Percentiles rank a stretch among this genome's conserved stretches.
Conservation (phyloP, 2,329 filamentous ascomycete species). For the Pseudogymnoascus sp. region DNA sequence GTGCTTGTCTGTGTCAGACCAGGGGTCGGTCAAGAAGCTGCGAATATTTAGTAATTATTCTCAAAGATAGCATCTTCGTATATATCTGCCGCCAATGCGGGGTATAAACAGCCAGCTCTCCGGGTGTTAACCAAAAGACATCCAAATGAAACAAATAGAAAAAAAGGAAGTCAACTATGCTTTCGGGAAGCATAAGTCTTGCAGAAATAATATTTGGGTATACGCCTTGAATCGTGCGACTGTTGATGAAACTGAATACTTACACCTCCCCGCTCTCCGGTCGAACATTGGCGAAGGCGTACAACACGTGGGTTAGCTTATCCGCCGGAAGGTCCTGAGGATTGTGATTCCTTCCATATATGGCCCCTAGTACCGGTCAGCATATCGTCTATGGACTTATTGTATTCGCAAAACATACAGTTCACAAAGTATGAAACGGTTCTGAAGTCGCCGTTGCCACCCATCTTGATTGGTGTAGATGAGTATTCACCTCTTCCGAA, state of each 20-base stretch:
- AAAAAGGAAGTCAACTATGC: not conserved
- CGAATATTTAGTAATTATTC: constrained; percentile 6
- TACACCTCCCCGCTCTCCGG: constrained; percentile 74
- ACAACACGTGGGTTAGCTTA: constrained; percentile 81
- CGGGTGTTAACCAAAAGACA: not conserved
- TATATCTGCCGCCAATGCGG: not conserved
- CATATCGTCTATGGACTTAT: not conserved
- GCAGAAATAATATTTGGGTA: no score
- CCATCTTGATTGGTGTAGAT: constrained; percentile 20
- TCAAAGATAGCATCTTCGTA: not conserved
- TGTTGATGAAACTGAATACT: constrained; percentile 13
- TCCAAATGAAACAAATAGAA: not conserved
- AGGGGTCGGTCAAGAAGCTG: constrained; percentile 49
- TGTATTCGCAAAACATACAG: constrained; percentile 38
- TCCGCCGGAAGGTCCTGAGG: constrained; percentile 76
- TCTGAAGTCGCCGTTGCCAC: constrained; percentile 43
- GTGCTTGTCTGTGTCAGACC: constrained; percentile 67
- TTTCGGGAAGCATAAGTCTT: not conserved
- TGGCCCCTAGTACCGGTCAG: constrained; percentile 48
- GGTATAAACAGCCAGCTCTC: not conserved
- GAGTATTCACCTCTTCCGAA: not conserved
- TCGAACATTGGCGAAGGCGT: constrained; percentile 81
- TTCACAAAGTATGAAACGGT: constrained; percentile 69
- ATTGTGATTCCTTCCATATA: constrained; percentile 79
- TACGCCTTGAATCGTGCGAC: not conserved